Evolutionary conservation across 768 basidiomycete species (phyloP).

Genomic region (Podaxis pistillaris): DNA sequence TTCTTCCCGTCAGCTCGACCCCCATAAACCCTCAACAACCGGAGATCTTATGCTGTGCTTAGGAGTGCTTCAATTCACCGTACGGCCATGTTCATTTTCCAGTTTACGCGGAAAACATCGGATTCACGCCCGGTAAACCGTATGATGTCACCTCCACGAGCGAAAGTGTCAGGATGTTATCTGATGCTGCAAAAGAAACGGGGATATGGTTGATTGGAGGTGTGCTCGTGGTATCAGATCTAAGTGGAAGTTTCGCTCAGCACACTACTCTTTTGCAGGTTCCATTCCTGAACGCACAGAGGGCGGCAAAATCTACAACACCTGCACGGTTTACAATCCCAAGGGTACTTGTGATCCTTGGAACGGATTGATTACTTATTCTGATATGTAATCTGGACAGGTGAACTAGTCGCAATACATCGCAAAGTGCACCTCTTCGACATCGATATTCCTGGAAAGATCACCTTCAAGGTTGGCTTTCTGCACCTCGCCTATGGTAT

Average conservation of each 20-base stretch:
- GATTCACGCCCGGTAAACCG: slow-evolving; percentile 51
- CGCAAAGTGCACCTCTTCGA: slow-evolving; percentile 97
- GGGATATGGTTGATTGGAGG: slow-evolving; percentile 94
- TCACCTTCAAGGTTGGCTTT: slow-evolving; percentile 72
- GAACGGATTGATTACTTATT: slow-evolving; percentile 7
- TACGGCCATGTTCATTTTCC: slow-evolving; percentile 83
- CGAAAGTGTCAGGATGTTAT: slow-evolving; percentile 81
- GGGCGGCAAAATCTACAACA: slow-evolving; percentile 83
- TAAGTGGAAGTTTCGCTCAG: neutral
- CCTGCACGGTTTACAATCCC: slow-evolving; percentile 87
- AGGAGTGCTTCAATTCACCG: slow-evolving; percentile 91
- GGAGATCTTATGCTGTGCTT: neutral
- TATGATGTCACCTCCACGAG: slow-evolving; percentile 64
- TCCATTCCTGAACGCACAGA: slow-evolving; percentile 80
- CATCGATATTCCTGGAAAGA: slow-evolving; percentile 93
- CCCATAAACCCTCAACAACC: neutral
- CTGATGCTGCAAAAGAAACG: slow-evolving; percentile 73
- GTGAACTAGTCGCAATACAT: slow-evolving; percentile 83
- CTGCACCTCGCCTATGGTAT: neutral
- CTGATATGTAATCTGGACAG: slow-evolving; percentile 33
- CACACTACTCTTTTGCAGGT: slow-evolving; percentile 42
- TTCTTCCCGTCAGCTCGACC: slow-evolving; percentile 67
- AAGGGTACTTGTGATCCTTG: slow-evolving; percentile 42
- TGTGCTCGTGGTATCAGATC: slow-evolving; percentile 21
- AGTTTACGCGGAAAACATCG: slow-evolving; percentile 78